phyloP scores from a whole-genome alignment of 2,329 filamentous ascomycete genomes.

The Fusarium citri region DNA sequence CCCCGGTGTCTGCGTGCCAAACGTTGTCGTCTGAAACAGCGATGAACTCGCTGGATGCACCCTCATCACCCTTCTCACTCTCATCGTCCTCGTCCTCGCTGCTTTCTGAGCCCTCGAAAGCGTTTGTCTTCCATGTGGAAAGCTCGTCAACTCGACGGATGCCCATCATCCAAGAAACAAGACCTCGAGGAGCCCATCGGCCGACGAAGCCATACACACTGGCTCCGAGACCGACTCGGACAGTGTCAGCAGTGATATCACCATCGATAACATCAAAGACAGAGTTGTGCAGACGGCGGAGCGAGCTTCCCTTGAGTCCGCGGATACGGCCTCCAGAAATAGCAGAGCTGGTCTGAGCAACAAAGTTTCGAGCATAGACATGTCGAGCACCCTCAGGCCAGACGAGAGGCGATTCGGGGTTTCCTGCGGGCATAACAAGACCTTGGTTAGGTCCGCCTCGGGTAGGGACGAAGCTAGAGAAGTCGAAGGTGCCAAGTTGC shows the following conservation, averaged over 20 bases:
- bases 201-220: slow-evolving; percentile 88
- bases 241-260: slow-evolving; percentile 68
- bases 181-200: slow-evolving; percentile 76
- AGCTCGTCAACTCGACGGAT: slow-evolving; percentile 72
- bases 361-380: slow-evolving; percentile 72
- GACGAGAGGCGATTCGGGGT: slow-evolving; percentile 62
- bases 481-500: slow-evolving; percentile 91
- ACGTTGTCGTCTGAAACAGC: slow-evolving; percentile 60
- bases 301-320: slow-evolving; percentile 74
- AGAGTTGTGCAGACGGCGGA: slow-evolving; percentile 84
- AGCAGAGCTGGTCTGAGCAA: slow-evolving; percentile 65
- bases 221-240: slow-evolving; percentile 87
- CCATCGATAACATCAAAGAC: slow-evolving; percentile 90
- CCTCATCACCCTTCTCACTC: slow-evolving; percentile 45
- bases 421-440: slow-evolving; percentile 55
- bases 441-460: slow-evolving; percentile 52
- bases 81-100: slow-evolving; percentile 54
- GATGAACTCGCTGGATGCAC: slow-evolving; percentile 60
- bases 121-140: slow-evolving; percentile 63
- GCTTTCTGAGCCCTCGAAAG: slow-evolving; percentile 52
- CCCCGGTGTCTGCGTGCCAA: slow-evolving; percentile 56
- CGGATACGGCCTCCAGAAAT: slow-evolving; percentile 68
- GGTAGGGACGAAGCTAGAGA: slow-evolving; percentile 71
- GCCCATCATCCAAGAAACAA: slow-evolving; percentile 96
- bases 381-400: slow-evolving; percentile 73